Base-by-base conservation (phyloP, 768 basidiomycete species). In the Tulasnella sp. region DNA sequence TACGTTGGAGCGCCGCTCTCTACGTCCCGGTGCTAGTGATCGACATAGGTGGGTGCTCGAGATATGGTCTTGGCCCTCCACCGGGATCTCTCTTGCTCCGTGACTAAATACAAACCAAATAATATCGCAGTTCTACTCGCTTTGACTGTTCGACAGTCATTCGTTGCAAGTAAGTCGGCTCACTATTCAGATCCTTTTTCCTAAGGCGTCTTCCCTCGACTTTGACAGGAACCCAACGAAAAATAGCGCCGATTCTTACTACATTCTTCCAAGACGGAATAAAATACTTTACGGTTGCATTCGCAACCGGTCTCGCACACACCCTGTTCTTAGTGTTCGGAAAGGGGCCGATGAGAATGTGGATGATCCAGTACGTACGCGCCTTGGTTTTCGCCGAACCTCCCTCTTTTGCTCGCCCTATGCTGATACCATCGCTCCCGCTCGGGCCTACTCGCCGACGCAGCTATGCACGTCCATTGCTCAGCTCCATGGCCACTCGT, bases 401-500 rank as follows among this genome's bases (percentile, higher is more conserved):
- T n/a, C 9, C 8, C 22, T 69, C 68, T 36, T 4, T 7, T 6
- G 29, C n/a, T 37, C 39, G 15, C 22, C 68, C 29, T 69, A 11
- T 37, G 12, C 14, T n/a, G 3, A 15, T 25, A 8, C 34, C 6
- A 1, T 69, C 36, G n/a, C 3, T 58, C 8, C 19, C 6, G 17
- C 6, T 11, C 54, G 68, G 17, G 17, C 42, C 2, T 14, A 42
- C 11, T 17, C 5, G 17, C 42, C 4, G 42, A 15, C 2, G 42
- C 15, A 69, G 68, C 22, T 69, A 37, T 15, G 1, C 34, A 22
- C 68, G 68, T 31, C 68, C 68, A 2, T 36, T 69, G 22, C 34
- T 69, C 34, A 69, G 68, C 68, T 69, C 68, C 2, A 69, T 69
- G 68, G 68, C 68, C 68, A 69, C 68, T 22, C 68, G 68, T 15